A percentile compares a stretch with the other conserved stretches of the same genome.
phyloP scores from a whole-genome alignment of 495 filamentous ascomycete species.

The Monascus purpureus region DNA sequence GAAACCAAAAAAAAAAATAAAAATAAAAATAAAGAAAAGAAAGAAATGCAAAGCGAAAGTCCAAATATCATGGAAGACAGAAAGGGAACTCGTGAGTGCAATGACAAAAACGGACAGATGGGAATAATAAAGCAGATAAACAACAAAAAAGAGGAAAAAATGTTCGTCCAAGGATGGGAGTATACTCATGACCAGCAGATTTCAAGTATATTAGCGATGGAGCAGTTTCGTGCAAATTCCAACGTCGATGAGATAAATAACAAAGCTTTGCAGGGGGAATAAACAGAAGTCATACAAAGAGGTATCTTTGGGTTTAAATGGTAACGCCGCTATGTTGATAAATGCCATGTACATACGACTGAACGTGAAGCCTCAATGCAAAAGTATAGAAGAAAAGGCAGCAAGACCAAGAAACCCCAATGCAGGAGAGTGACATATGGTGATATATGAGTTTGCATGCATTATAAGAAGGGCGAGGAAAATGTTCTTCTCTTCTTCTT shows the following conservation, averaged over 20 bases:
- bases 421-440: slow-evolving; percentile 19
- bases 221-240: too few relatives aligned
- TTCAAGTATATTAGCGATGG: too few relatives aligned
- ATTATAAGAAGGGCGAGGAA: slow-evolving; percentile 22
- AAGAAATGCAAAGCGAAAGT: slow-evolving; percentile 7
- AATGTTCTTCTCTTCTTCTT: slow-evolving; percentile 20
- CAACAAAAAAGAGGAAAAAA: slow-evolving; percentile 3
- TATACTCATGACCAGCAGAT: slow-evolving; percentile 23
- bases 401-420: slow-evolving; percentile 1
- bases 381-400: background rate
- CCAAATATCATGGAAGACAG: too few relatives aligned
- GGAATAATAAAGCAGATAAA: slow-evolving; percentile 7
- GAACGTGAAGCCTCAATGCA: slow-evolving; percentile 18
- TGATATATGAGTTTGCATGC: slow-evolving; percentile 36
- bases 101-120: slow-evolving; percentile 5
- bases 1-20: slow-evolving; percentile 1
- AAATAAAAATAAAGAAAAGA: slow-evolving; percentile 10
- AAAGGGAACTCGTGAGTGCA: slow-evolving; percentile 20
- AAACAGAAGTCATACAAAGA: slow-evolving; percentile 25
- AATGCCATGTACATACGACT: slow-evolving; percentile 28
- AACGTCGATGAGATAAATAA: slow-evolving; percentile 7
- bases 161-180: background rate
- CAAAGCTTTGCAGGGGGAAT: slow-evolving; percentile 1
- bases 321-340: slow-evolving; percentile 29
- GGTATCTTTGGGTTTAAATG: slow-evolving; percentile 29